Percentiles rank a stretch among this genome's conserved stretches.
Conservation (phyloP, 805 yeast genomes). For the Ogataea salicorniae region DNA sequence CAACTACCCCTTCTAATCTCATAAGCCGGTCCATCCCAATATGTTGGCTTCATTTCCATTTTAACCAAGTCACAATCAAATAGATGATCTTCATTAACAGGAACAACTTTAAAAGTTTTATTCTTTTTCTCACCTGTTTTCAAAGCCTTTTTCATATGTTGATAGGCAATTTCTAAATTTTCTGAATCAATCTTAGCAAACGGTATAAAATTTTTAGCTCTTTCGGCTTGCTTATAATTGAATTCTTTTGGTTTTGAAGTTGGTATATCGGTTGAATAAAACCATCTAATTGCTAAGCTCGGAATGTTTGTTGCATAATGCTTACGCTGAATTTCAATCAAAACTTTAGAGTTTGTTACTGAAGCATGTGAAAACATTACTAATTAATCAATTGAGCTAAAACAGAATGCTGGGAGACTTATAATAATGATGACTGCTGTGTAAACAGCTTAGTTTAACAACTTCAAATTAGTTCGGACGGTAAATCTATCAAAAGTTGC, state of each 20-base stretch:
- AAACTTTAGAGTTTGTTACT: not conserved
- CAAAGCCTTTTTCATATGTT: conserved; percentile 9
- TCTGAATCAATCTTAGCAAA: conserved; percentile 61
- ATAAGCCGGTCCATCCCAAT: conserved; percentile 85
- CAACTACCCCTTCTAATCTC: conserved; percentile 83
- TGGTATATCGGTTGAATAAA: conserved; percentile 79
- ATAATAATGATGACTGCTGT: no score
- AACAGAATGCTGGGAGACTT: no score
- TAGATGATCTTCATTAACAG: conserved; percentile 77
- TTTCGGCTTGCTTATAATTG: conserved; percentile 43
- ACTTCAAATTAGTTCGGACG: no score
- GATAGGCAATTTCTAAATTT: conserved; percentile 51
- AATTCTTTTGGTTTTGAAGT: conserved; percentile 58
- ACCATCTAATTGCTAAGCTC: conserved; percentile 48
- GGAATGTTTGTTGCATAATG: conserved; percentile 2
- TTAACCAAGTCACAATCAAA: conserved; percentile 62
- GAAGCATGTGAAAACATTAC: not conserved
- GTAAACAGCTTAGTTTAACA: no score
- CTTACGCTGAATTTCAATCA: not conserved
- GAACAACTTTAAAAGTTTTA: conserved; percentile 28
- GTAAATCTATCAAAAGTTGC: no score
- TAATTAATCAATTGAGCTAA: not conserved
- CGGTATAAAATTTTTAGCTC: conserved; percentile 58
- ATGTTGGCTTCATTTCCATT: conserved; percentile 59
- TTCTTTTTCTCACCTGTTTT: not conserved